Conservation (phyloP, 257 asterid genomes). For the Cordia subcordata region DNA sequence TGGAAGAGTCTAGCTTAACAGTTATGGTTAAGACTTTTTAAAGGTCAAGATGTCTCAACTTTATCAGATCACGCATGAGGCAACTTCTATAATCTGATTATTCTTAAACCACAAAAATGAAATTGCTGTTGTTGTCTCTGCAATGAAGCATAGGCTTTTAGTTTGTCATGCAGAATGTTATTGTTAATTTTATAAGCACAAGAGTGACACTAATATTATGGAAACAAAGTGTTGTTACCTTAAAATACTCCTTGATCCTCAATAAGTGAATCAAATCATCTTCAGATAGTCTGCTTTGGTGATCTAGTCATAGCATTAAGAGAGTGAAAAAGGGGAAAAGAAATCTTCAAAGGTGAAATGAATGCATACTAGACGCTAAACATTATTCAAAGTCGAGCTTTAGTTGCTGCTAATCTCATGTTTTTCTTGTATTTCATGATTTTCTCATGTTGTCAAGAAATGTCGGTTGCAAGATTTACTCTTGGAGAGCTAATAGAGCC, state of each 20-base stretch:
- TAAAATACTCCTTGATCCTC: not conserved
- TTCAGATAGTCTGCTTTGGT: not conserved
- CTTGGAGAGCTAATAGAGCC: too few species aligned
- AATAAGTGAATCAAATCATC: not conserved
- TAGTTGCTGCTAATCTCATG: not conserved
- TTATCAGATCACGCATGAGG: too few species aligned
- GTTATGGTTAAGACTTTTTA: too few species aligned
- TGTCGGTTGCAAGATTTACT: conserved; percentile 54
- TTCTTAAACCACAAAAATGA: too few species aligned
- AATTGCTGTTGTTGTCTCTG: too few species aligned
- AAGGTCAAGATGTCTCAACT: too few species aligned
- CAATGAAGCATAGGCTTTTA: too few species aligned
- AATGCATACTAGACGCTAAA: not conserved
- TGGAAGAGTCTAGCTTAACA: too few species aligned
- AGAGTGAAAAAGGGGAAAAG: too few species aligned
- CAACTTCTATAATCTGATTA: too few species aligned
- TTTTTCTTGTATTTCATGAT: conserved; percentile 15
- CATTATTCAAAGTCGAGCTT: not conserved
- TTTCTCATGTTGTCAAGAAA: conserved; percentile 10
- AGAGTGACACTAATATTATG: not conserved
- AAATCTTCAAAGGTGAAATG: not conserved
- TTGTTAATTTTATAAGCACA: not conserved
- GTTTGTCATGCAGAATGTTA: too few species aligned
- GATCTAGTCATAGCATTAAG: not conserved
- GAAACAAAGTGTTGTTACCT: not conserved